Conservation (phyloP, 176 grass and related monocot species). For the Avena insularis region DNA sequence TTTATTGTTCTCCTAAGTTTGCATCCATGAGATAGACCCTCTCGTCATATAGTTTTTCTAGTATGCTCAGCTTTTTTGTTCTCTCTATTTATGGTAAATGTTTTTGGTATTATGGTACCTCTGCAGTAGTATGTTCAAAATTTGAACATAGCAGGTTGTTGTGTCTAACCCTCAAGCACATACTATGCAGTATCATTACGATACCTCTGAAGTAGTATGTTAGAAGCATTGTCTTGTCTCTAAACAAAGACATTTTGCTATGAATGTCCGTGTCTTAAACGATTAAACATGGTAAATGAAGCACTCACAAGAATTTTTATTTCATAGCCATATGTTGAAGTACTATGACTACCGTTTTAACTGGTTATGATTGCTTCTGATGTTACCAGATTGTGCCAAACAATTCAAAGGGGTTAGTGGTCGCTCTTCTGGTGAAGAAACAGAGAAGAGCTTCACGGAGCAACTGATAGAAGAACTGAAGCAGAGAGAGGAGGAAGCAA, state of each 20-base stretch:
- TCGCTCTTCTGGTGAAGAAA: constrained; percentile 68
- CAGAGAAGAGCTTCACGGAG: constrained; percentile 85
- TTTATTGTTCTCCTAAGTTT: neutral
- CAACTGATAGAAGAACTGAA: constrained; percentile 85
- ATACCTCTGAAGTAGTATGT: too few species aligned
- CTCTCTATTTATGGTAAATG: neutral
- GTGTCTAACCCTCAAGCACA: neutral
- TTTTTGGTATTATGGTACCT: too few species aligned
- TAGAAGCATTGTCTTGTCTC: constrained; percentile 1
- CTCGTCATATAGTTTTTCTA: neutral
- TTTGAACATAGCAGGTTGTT: neutral
- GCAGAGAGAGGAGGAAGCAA: constrained; percentile 80
- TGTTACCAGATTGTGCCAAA: constrained; percentile 76
- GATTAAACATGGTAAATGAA: neutral
- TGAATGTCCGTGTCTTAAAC: neutral
- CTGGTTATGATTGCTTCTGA: neutral
- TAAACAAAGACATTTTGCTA: neutral
- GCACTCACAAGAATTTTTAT: neutral
- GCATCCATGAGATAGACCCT: neutral
- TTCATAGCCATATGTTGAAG: neutral
- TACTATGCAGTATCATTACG: too few species aligned
- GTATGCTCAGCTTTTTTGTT: neutral
- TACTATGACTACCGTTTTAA: neutral
- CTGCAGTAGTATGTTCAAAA: neutral
- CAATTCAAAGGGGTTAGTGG: constrained; percentile 48